Percentiles rank a stretch among this genome's conserved stretches.
Conservation (phyloP, 257 asterid genomes). For the Euphrasia confusa region DNA sequence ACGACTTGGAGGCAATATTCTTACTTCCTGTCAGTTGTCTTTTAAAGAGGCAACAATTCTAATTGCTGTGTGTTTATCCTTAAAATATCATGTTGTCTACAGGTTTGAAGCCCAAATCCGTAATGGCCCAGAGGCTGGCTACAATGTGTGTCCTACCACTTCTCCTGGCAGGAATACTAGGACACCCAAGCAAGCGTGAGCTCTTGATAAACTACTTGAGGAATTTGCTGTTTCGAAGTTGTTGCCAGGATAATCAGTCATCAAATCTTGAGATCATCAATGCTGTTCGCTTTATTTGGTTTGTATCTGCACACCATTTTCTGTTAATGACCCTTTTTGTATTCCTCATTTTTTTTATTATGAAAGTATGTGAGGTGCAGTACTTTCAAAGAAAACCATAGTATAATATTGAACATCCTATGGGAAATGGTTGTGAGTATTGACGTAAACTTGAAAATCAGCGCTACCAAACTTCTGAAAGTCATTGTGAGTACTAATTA, state of each 20-base stretch:
- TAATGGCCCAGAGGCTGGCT: conserved; percentile 62
- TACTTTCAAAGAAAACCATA: conserved; percentile 71
- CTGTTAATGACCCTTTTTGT: conserved; percentile 9
- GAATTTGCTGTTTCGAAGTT: conserved; percentile 55
- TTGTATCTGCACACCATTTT: conserved; percentile 26
- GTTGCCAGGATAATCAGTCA: conserved; percentile 52
- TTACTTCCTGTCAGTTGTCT: neutral
- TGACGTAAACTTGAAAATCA: conserved; percentile 56
- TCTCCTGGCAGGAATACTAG: conserved; percentile 89
- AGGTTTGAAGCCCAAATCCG: conserved; percentile 78
- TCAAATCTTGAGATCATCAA: conserved; percentile 65
- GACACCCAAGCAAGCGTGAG: conserved; percentile 65
- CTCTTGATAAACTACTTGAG: conserved; percentile 64
- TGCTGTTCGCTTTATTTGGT: conserved; percentile 92
- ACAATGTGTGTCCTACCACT: conserved; percentile 80
- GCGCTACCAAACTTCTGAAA: conserved; percentile 79
- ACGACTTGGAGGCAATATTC: conserved; percentile 51
- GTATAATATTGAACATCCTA: conserved; percentile 67
- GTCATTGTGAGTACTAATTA: conserved; percentile 58
- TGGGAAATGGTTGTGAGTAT: conserved; percentile 96
- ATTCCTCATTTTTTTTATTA: conserved; percentile 22
- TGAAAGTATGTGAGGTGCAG: conserved; percentile 42
- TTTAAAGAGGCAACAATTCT: no score
- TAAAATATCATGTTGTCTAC: conserved; percentile 20
- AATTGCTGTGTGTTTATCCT: neutral